Conservation (phyloP, 371 early-diverging fungal genomes). For the Umbelopsis sp. region DNA sequence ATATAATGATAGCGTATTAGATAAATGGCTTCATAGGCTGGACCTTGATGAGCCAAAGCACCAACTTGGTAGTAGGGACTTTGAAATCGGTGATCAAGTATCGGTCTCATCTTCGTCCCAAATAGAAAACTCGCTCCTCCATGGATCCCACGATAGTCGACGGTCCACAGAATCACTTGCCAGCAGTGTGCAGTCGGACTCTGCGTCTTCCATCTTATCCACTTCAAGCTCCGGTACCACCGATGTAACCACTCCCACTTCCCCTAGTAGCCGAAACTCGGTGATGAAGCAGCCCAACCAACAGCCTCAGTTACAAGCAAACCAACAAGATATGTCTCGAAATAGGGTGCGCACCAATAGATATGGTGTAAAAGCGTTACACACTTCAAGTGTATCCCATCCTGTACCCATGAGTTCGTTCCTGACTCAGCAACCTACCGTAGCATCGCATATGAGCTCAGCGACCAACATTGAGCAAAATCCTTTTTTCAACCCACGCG, state of each 20-base stretch:
- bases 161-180: conserved; percentile 10
- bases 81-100: not conserved
- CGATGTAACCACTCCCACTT: not conserved
- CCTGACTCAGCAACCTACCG: conserved; percentile 2
- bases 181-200: conserved; percentile 13
- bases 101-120: conserved; percentile 2
- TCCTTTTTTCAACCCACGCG: conserved; percentile 13
- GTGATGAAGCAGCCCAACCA: not conserved
- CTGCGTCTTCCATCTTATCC: conserved; percentile 5
- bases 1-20: not conserved
- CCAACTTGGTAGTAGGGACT: not conserved
- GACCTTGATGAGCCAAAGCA: not conserved
- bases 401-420: not conserved
- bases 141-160: not conserved
- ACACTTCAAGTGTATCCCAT: conserved; percentile 5
- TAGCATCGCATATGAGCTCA: conserved; percentile 8
- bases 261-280: not conserved
- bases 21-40: conserved; percentile 18
- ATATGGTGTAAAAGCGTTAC: not conserved
- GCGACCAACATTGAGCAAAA: conserved; percentile 12
- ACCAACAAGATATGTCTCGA: not conserved
- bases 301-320: not conserved
- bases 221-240: conserved; percentile 15
- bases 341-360: conserved; percentile 2
- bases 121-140: not conserved